Evolutionary conservation across 768 basidiomycete genomes (phyloP), one percentile per base, ranked within the genome.

Genomic region (Tricholoma saponaceum): DNA sequence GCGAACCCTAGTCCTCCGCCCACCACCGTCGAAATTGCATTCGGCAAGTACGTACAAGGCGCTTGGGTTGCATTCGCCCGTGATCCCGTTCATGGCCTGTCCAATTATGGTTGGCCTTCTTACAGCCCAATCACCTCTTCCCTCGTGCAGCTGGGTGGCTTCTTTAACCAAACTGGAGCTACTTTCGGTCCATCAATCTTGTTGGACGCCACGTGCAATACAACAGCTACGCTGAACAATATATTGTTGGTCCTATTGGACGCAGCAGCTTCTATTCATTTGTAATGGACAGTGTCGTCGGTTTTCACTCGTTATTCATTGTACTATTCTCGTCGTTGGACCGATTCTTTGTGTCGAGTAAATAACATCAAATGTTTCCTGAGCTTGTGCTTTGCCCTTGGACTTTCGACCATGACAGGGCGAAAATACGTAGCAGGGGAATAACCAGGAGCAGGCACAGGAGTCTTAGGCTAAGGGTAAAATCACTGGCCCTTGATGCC

Each of bases 41-140:
- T 77, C 4, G 76, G 75, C 1, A 64, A 60, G 46, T 71, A 68
- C 51, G 60, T 76, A 2, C 74, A 74, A 60, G 55, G 64, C 14
- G 73, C 72, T 0, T 78, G 76, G 76, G 73, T 74, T 7, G 66
- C 70, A 5, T 78, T 78, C 54, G 76, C 75, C 16, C 67, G 71
- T n/a, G 68, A 76, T 58, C 76, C 76, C 3, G 35, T 33, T 3
- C 51, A 69, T 1, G 75, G 72, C 1, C 54, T 75, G 51, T n/a
- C 37, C 18, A 51, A 58, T 16, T 54, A 58, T 30, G 67, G 68
- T 2, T 69, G 68, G 68, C 61, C 67, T 16, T 12, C n/a, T 41
- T 69, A 64, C 41, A 55, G 62, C 47, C 56, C 64, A 2, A 20
- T 43, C 10, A 55, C 58, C 10, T 8, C 14, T 26, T 26, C 46